A percentile compares a stretch with the other conserved stretches of the same genome.
phyloP scores from a whole-genome alignment of 2,329 filamentous ascomycete genomes.

The Xylariaceae sp. region DNA sequence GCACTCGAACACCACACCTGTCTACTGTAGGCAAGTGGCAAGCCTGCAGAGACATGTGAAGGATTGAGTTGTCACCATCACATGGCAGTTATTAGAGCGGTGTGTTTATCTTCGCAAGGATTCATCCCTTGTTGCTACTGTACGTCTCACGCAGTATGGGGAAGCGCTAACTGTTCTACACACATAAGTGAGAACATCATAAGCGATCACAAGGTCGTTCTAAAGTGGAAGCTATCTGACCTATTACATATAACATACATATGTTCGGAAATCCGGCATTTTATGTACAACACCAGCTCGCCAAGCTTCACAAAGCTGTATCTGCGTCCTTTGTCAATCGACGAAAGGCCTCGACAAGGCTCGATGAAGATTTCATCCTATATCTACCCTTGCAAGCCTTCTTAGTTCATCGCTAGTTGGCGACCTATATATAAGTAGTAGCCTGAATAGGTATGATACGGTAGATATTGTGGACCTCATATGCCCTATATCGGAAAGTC shows the following conservation, averaged over 20 bases:
- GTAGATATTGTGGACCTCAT: too few relatives aligned
- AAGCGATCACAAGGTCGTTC: not conserved
- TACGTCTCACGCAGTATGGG: not conserved
- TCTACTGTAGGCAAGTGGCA: not conserved
- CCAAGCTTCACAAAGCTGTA: not conserved
- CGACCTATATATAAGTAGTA: too few relatives aligned
- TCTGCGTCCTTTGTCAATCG: not conserved
- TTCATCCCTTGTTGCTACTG: not conserved
- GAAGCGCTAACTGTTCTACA: not conserved
- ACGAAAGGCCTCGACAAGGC: not conserved
- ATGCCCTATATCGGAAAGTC: not conserved
- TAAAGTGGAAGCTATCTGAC: too few relatives aligned
- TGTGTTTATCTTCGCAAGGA: not conserved
- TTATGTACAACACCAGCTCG: not conserved
- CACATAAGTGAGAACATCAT: not conserved
- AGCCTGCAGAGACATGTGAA: not conserved
- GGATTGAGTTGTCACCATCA: not conserved
- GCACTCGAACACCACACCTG: not conserved
- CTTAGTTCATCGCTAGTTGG: too few relatives aligned
- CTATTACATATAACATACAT: not conserved
- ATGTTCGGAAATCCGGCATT: not conserved
- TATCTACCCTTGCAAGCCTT: not conserved
- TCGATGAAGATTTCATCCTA: not conserved
- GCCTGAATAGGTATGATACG: too few relatives aligned
- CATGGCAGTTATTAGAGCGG: not conserved